Evolutionary conservation across 2,329 filamentous ascomycete species (phyloP).

Genomic region (Colletotrichum sidae): DNA sequence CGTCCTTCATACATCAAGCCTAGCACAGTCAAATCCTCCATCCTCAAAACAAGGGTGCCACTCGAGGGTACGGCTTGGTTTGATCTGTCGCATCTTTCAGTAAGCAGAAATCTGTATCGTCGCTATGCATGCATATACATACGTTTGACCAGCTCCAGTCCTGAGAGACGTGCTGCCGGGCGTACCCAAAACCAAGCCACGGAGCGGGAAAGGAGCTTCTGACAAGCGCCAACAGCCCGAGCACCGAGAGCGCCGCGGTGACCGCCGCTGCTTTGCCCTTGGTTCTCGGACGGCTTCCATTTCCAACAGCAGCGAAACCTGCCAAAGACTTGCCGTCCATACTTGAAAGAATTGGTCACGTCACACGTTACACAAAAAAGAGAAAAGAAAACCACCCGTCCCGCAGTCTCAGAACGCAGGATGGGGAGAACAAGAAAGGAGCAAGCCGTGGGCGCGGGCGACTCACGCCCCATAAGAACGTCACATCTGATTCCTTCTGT

Average conservation of each 20-base stretch:
- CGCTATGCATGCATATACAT: not conserved
- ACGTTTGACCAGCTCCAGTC: constrained; percentile 33
- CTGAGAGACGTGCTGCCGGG: not conserved
- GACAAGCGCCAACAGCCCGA: constrained; percentile 24
- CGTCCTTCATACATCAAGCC: constrained; percentile 45
- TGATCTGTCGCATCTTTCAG: constrained; percentile 47
- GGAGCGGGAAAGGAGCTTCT: constrained; percentile 10
- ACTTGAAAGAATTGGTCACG: too few relatives aligned
- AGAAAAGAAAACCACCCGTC: not conserved
- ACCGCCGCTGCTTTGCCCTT: constrained; percentile 9
- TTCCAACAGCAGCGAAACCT: not conserved
- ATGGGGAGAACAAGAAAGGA: not conserved
- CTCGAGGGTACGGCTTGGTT: constrained; percentile 43
- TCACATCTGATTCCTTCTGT: constrained; percentile 17
- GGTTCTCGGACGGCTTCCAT: not conserved
- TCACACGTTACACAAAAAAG: too few relatives aligned
- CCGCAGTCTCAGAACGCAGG: constrained; percentile 1
- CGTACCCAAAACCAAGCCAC: not conserved
- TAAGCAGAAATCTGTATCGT: not conserved
- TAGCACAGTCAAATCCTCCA: constrained; percentile 46
- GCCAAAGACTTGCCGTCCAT: constrained; percentile 18
- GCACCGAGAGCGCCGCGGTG: constrained; percentile 16
- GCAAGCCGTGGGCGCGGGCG: not conserved
- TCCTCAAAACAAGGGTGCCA: constrained; percentile 49
- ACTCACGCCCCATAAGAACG: not conserved